Conservation (phyloP, 495 filamentous ascomycete species). For the Sordaria brevicollis region DNA sequence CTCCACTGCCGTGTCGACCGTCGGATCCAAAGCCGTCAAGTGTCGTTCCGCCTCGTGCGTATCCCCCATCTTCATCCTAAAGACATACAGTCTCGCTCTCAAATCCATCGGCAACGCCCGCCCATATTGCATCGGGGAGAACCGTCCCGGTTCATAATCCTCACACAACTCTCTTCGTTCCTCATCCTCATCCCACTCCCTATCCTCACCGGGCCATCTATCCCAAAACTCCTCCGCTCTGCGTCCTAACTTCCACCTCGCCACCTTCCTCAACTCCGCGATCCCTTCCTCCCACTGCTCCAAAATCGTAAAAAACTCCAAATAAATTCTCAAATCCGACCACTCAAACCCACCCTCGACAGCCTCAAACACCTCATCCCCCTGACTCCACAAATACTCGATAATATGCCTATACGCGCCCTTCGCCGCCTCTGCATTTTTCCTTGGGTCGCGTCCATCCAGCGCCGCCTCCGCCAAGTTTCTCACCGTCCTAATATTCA, state of each 20-base stretch:
- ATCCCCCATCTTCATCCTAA: conserved; percentile 59
- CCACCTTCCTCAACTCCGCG: conserved; percentile 52
- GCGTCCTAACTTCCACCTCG: conserved; percentile 75
- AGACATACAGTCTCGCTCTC: conserved; percentile 76
- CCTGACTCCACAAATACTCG: conserved; percentile 29
- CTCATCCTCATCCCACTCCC: conserved; percentile 81
- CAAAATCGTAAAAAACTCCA: conserved; percentile 61
- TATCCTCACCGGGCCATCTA: conserved; percentile 61
- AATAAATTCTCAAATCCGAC: conserved; percentile 75
- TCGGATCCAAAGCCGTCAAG: conserved; percentile 48
- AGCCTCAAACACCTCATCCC: conserved; percentile 25
- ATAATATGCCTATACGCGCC: conserved; percentile 54
- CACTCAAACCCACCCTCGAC: conserved; percentile 55
- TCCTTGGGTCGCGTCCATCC: conserved; percentile 39
- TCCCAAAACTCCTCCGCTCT: conserved; percentile 72
- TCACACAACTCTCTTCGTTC: conserved; percentile 51
- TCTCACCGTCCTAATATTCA: conserved; percentile 50
- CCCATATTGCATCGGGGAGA: conserved; percentile 55
- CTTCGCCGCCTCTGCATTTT: conserved; percentile 41
- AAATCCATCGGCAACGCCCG: conserved; percentile 70
- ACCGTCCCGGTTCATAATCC: conserved; percentile 41
- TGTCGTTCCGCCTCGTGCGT: conserved; percentile 59
- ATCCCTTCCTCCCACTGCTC: conserved; percentile 55
- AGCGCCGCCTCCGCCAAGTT: conserved; percentile 56
- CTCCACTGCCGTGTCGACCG: conserved; percentile 35